phyloP scores from a whole-genome alignment of 2,329 filamentous ascomycete species.

The Neofusicoccum kwambonambiense region DNA sequence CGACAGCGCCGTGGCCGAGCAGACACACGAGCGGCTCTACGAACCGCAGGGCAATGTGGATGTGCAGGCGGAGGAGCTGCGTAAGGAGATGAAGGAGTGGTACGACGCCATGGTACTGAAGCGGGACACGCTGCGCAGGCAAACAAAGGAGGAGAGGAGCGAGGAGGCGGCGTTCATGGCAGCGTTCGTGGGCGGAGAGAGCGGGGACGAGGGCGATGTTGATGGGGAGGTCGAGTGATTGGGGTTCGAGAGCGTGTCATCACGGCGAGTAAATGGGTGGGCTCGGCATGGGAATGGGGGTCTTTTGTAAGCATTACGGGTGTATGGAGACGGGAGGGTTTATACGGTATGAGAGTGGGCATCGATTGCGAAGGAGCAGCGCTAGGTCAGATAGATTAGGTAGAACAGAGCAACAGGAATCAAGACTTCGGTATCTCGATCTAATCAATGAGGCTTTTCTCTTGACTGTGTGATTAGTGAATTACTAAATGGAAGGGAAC shows the following conservation, averaged over 20 bases:
- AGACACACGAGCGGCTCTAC: not conserved
- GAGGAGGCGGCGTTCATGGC: not conserved
- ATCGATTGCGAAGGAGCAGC: not conserved
- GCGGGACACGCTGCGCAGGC: not conserved
- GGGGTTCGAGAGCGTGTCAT: no score
- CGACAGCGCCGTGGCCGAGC: not conserved
- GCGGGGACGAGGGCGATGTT: not conserved
- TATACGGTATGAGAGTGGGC: not conserved
- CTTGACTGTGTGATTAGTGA: not conserved
- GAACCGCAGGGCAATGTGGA: not conserved
- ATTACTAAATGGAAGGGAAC: no score
- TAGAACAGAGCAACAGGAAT: not conserved
- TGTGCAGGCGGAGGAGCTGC: not conserved
- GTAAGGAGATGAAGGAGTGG: slow-evolving; percentile 9
- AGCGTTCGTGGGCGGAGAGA: not conserved
- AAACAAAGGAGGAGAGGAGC: not conserved
- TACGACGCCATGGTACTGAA: slow-evolving; percentile 12
- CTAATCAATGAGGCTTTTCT: not conserved
- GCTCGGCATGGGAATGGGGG: not conserved
- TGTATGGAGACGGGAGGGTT: not conserved
- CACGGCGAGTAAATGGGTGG: no score
- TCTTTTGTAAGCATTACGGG: not conserved
- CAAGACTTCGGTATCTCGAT: not conserved
- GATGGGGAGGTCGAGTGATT: not conserved
- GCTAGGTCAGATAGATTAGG: not conserved